A percentile compares a stretch with the other conserved stretches of the same genome.
These are phyloP conservation scores for Anacardium occidentale DNA, from an alignment of 345 rosid genomes.

Conservation along the genomic window DNA sequence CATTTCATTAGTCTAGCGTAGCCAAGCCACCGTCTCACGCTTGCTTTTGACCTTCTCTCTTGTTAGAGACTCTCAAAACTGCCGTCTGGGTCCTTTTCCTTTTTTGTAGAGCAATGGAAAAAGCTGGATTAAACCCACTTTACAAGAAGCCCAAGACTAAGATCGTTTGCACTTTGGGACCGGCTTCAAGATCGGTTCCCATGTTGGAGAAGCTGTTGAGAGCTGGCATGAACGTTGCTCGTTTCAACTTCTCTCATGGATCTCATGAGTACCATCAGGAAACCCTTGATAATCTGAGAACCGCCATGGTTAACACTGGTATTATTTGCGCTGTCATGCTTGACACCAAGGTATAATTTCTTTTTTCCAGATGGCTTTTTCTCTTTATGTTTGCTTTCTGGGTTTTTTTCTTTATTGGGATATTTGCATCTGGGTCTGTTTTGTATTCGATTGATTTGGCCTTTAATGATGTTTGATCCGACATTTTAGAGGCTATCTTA, in stretches of 20 bases:
- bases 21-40: too few relatives aligned
- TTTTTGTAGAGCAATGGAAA: too few relatives aligned
- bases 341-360: constrained; percentile 60
- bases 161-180: constrained; percentile 90
- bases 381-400: background rate
- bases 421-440: background rate
- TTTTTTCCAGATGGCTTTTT: background rate
- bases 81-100: too few relatives aligned
- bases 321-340: constrained; percentile 76
- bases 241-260: constrained; percentile 98
- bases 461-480: constrained; percentile 14
- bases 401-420: background rate
- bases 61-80: too few relatives aligned
- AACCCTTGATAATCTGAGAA: constrained; percentile 72
- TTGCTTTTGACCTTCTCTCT: too few relatives aligned
- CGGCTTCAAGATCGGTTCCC: constrained; percentile 75
- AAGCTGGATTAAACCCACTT: too few relatives aligned
- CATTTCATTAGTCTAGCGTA: too few relatives aligned
- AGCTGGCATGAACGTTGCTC: constrained; percentile 97
- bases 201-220: constrained; percentile 86
- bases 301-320: constrained; percentile 64
- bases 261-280: constrained; percentile 90
- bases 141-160: constrained; percentile 55
- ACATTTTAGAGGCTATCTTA: constrained; percentile 4
- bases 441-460: background rate